Conservation (phyloP, 106 monocot species). For the Platanthera guangdongensis region DNA sequence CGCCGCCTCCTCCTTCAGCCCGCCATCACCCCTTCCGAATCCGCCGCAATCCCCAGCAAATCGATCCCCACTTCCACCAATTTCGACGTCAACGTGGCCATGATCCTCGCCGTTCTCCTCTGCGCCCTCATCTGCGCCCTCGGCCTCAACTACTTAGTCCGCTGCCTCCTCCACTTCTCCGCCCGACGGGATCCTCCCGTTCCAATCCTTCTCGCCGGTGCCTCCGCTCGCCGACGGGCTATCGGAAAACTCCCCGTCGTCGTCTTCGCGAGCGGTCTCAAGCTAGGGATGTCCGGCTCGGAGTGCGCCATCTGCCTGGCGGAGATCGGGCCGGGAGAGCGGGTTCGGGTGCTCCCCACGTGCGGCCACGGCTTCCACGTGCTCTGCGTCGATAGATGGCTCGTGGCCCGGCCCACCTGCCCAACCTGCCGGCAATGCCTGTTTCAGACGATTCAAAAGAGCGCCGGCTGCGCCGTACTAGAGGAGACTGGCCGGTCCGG, state of each 20-base stretch:
- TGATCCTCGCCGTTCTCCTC: background rate
- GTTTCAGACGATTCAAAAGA: constrained; percentile 8
- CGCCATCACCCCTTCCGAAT: too few species aligned
- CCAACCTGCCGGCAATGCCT: constrained; percentile 37
- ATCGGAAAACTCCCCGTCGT: background rate
- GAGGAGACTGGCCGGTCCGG: too few species aligned
- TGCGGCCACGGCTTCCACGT: constrained; percentile 43
- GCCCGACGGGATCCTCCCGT: background rate
- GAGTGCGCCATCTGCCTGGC: constrained; percentile 45
- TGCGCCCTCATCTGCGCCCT: background rate
- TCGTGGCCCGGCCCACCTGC: constrained; percentile 21
- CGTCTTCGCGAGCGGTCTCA: constrained; percentile 1
- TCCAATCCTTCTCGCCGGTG: background rate
- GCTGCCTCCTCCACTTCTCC: constrained; percentile 2
- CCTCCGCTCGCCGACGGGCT: background rate
- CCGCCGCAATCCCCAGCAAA: background rate
- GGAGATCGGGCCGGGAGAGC: constrained; percentile 35
- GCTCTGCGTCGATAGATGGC: constrained; percentile 33
- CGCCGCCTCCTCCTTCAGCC: too few species aligned
- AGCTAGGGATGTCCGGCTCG: background rate
- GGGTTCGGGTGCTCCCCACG: constrained; percentile 27
- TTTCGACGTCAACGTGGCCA: background rate
- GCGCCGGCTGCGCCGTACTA: constrained; percentile 7
- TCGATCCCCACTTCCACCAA: background rate
- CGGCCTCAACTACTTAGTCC: background rate